Evolutionary conservation across 331 rosid genomes (phyloP), one percentile per base, ranked within the genome.

Genomic region (Prunus yedoensis): DNA sequence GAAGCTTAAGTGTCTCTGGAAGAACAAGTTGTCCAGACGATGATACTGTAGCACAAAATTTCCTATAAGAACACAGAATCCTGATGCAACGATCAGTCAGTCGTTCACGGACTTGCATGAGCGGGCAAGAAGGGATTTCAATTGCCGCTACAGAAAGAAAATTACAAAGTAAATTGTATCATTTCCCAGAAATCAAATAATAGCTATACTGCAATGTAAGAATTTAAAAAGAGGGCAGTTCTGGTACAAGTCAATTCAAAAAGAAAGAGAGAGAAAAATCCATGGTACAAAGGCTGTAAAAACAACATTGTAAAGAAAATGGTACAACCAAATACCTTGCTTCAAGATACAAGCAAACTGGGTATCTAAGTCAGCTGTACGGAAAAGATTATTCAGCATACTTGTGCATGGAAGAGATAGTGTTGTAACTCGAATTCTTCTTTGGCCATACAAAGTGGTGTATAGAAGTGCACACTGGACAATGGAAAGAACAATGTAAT

Each of bases 1-100:
- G 87, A 71, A 92, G 92, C 88, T 92, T 88, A 17, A 92, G 91
- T 66, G 97, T 92, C 88, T 92, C 97, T 0, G 97, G 97, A 74
- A 92, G 96, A 77, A 92, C 92, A 75, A 94, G 99, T 78, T 94
- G 97, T 67, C 97, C 99, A 74, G 97, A 90, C 4, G 97, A 94
- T 66, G 97, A 84, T 25, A 91, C 97, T 0, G 99, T 94, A 16
- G 97, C 99, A 86, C 97, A 92, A 84, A 83, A 94, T 86, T 94
- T 94, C 64, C 99, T 96, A 75, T 94, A 94, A 18, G 99, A 83
- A 85, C 78, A 88, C 60, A 94, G 86, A 73, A 91, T 88, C 38
- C 82, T 86, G 79, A 92, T 85, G 88, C 97, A 94, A 67, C 85
- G 87, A 79, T 76, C 89, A 27, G 97, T 94, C 62, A 94, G 89